Evolutionary conservation across 257 asterid genomes (phyloP).

Genomic region (Lavandula angustifolia): DNA sequence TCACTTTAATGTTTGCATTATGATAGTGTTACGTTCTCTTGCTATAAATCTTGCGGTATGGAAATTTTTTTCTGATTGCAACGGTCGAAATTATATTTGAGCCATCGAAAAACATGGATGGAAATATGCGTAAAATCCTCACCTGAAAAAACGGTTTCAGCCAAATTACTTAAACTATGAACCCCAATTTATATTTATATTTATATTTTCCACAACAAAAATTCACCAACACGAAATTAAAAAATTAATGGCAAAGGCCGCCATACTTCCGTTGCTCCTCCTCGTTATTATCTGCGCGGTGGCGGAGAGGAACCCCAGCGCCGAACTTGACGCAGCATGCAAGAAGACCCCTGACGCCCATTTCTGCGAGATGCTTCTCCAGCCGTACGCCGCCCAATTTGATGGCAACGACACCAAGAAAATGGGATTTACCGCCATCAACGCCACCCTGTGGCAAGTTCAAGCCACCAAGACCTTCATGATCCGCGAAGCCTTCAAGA

Average conservation of each 20-base stretch:
- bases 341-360: neutral
- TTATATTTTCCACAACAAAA: too few species aligned
- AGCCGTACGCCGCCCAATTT: neutral
- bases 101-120: neutral
- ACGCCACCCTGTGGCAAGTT: neutral
- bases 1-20: too few species aligned
- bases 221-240: too few species aligned
- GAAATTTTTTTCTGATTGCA: too few species aligned
- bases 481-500: neutral
- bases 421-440: neutral
- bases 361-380: neutral
- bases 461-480: neutral
- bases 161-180: too few species aligned
- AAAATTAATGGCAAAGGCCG: too few species aligned
- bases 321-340: neutral
- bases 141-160: too few species aligned
- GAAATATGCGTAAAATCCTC: too few species aligned
- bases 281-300: neutral
- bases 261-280: too few species aligned
- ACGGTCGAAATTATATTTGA: neutral
- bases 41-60: too few species aligned
- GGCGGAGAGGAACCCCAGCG: neutral
- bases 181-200: neutral
- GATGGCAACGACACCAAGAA: neutral
- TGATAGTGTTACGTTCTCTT: too few species aligned